Conservation (phyloP, 257 asterid species). For the Scutellaria galericulata region DNA sequence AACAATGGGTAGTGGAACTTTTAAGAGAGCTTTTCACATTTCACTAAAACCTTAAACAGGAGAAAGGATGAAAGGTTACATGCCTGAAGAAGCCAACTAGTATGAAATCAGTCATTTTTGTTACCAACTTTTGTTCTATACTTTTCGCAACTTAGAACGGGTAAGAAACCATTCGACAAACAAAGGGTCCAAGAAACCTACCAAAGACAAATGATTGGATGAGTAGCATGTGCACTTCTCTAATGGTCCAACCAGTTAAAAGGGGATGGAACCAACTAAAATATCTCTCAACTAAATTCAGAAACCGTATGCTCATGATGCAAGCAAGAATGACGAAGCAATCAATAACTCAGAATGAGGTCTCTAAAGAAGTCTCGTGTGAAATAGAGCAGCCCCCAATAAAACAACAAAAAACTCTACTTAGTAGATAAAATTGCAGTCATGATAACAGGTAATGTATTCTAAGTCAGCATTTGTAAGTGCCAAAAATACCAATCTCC, state of each 20-base stretch:
- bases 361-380: background rate
- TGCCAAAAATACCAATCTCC: constrained; percentile 11
- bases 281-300: too few species aligned
- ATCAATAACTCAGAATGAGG: background rate
- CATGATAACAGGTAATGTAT: constrained; percentile 17
- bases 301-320: background rate
- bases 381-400: background rate
- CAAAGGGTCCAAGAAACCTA: constrained; percentile 2
- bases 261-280: background rate
- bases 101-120: too few species aligned
- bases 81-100: background rate
- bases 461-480: constrained; percentile 15
- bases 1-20: constrained; percentile 10
- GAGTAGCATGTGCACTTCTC: too few species aligned
- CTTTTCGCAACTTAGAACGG: background rate
- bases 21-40: background rate
- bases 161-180: constrained; percentile 21
- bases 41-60: constrained; percentile 11
- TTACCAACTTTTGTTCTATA: background rate
- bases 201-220: background rate
- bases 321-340: constrained; percentile 9
- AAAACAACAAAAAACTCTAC: background rate
- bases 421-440: constrained; percentile 7
- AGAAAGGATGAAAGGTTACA: background rate
- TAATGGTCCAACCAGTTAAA: too few species aligned